Base-by-base conservation (phyloP, 2,329 filamentous ascomycete species). In the Penicillium sp. region DNA sequence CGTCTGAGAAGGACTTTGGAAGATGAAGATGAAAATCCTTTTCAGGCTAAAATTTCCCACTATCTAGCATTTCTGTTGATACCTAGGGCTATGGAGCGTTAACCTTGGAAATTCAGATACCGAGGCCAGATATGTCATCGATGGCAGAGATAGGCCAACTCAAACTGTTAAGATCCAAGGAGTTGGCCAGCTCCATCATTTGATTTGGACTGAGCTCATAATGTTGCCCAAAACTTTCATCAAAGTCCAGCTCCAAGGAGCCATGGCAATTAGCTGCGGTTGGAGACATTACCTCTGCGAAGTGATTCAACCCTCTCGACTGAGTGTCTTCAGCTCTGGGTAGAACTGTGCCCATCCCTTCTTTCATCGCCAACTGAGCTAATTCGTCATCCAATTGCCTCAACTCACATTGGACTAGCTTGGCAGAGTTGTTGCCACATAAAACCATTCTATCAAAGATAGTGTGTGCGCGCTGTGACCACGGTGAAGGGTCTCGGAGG, bases 381-480 rank as follows among this genome's bases (percentile, higher is more conserved):
- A 57, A 52, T n/a, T 57, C 42, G 11, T 21, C 43, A 18, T 54
- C 55, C 24, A 57, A 24, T 39, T 55, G 52, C 43, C 39, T 55
- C 18, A 57, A 27, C 18, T 57, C 55, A 34, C 22, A 48, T 34
- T n/a, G 47, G 24, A 55, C 40, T n/a, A 75, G 73, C 6, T 69
- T 63, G 0, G 78, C 78, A 7, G 78, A 71, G 1, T 71, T 63
- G 47, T 79, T 80, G 0, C 77, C 77, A 38, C 71, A 70, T 0
- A 63, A 60, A 3, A 70, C 61, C 67, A 81, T 78, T 8, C 76
- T 75, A 16, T 77, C 72, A 1, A 80, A 67, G 0, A 76, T 36
- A 14, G 13, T 36, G 14, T 36, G 32, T 3, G 32, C 32, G 14
- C 32, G 32, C 6, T 36, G 32, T n/a, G 32, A 58, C 65, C 74